A percentile compares a stretch with the other conserved stretches of the same genome.
These are phyloP conservation scores for Dryas octopetala DNA, from an alignment of 306 rosid genomes.

Conservation along the genomic window DNA sequence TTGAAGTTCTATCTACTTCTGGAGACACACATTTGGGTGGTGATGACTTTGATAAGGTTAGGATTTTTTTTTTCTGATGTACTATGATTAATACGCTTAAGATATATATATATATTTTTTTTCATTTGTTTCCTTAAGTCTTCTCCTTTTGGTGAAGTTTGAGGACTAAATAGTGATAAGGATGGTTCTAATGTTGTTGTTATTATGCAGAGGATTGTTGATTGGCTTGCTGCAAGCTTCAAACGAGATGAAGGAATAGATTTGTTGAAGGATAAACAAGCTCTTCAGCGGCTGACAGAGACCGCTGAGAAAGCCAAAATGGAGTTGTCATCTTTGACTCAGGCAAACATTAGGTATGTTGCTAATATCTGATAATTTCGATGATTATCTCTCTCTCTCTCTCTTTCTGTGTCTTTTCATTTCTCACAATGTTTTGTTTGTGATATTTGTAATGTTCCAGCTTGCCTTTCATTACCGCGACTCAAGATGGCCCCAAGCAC, in stretches of 20 bases:
- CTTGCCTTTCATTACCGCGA: conserved; percentile 93
- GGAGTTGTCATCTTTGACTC: conserved; percentile 93
- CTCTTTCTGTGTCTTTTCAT: neutral
- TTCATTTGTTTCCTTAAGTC: no score
- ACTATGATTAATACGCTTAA: neutral
- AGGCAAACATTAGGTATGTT: conserved; percentile 79
- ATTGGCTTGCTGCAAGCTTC: conserved; percentile 77
- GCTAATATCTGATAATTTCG: neutral
- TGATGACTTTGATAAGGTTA: conserved; percentile 94
- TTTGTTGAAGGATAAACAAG: conserved; percentile 90
- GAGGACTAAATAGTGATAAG: neutral
- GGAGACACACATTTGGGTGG: conserved; percentile 99
- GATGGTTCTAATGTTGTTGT: neutral
- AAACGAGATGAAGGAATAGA: conserved; percentile 89
- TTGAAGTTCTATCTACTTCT: conserved; percentile 94
- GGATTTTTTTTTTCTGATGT: neutral
- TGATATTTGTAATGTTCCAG: conserved; percentile 35
- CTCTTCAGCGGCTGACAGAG: conserved; percentile 96
- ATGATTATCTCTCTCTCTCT: neutral
- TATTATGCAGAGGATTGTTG: conserved; percentile 76
- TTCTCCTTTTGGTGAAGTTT: neutral
- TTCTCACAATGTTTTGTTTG: neutral
- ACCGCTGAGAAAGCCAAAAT: conserved; percentile 97
- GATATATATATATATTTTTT: no score
- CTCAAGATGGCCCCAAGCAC: conserved; percentile 96